Base-by-base conservation (phyloP, 2,329 filamentous ascomycete species). In the Xylariaceae sp. region DNA sequence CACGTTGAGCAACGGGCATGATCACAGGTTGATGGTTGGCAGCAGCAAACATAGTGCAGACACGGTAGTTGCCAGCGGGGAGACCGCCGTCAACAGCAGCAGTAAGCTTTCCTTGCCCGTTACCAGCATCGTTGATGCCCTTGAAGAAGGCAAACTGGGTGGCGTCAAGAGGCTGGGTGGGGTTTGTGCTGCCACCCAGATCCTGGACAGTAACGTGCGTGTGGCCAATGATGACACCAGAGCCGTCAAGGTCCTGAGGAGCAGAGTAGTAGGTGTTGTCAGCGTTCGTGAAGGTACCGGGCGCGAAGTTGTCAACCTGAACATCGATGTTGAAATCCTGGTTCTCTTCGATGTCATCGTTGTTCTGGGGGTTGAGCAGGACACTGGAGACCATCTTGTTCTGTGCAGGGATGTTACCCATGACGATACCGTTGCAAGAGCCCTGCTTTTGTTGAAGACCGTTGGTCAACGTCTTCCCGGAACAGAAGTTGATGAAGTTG, bases 1-100 rank as follows among this genome's bases (percentile, higher is more conserved):
- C 81, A 61, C 81, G 76, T 64, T 83, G 80, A 41, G 81, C 80
- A 39, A 84, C 74, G 38, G 79, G 78, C 79, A 83, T 83, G 41
- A 81, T 57, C 9, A 82, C 77, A 42, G 78, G 78, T 65, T 83
- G 79, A 56, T 85, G 81, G 68, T 84, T 85, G 51, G 77, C 66
- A n/a, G 81, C 65, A 45, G 72, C 64, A 19, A 73, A 70, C 75
- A 85, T 81, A 54, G 74, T 78, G 70, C 81, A 85, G 47, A 81
- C 64, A 52, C 81, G 78, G 65, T 83, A 85, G 66, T 76, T 79
- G 28, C 80, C 79, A 3, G 70, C 67, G 3, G 78, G 77, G 3
- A 84, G 73, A 54, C 79, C 81, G 42, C 72, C 76, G 1, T 66
- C 63, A 18, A 84, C 79, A 2, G 59, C 63, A 30, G 79, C 74